These are phyloP conservation scores for Ganoderma lingzhi DNA, from an alignment of 1,284 basidiomycete species.

Conservation along the genomic window DNA sequence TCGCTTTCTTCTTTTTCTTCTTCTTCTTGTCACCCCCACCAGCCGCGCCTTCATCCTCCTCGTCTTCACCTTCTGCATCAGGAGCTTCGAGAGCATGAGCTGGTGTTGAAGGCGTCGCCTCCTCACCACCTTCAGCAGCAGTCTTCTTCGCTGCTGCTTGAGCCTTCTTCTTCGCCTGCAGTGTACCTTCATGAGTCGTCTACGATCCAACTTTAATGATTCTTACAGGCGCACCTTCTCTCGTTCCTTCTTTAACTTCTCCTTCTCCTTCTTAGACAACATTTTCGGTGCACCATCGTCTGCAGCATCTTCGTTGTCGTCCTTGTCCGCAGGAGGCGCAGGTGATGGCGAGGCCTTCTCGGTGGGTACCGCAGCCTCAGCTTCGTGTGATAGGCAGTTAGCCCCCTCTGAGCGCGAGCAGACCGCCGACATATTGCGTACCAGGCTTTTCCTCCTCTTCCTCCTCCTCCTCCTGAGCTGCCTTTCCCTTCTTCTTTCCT, in stretches of 20 bases:
- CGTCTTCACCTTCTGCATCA: slow-evolving; percentile 51
- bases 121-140: slow-evolving; percentile 44
- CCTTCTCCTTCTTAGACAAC: slow-evolving; percentile 92
- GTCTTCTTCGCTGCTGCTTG: slow-evolving; percentile 89
- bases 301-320: slow-evolving; percentile 46
- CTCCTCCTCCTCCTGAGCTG: slow-evolving; percentile 49
- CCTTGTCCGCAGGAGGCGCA: slow-evolving; percentile 37
- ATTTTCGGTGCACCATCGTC: slow-evolving; percentile 61
- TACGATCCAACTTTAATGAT: background rate
- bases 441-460: slow-evolving; percentile 40
- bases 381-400: background rate
- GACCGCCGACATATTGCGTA: slow-evolving; percentile 3
- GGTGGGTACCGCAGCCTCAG: slow-evolving; percentile 18
- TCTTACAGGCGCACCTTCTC: slow-evolving; percentile 74
- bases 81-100: slow-evolving; percentile 37
- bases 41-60: slow-evolving; percentile 55
- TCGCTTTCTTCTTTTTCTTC: slow-evolving; percentile 90
- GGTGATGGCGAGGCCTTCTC: slow-evolving; percentile 40
- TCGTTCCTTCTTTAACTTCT: slow-evolving; percentile 92
- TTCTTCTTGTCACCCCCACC: slow-evolving; percentile 77
- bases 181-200: background rate
- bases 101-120: slow-evolving; percentile 33
- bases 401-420: background rate
- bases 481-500: slow-evolving; percentile 66
- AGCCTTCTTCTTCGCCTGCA: slow-evolving; percentile 93